phyloP scores from a whole-genome alignment of 1,139 yeast genomes.

The Pichia inconspicua region DNA sequence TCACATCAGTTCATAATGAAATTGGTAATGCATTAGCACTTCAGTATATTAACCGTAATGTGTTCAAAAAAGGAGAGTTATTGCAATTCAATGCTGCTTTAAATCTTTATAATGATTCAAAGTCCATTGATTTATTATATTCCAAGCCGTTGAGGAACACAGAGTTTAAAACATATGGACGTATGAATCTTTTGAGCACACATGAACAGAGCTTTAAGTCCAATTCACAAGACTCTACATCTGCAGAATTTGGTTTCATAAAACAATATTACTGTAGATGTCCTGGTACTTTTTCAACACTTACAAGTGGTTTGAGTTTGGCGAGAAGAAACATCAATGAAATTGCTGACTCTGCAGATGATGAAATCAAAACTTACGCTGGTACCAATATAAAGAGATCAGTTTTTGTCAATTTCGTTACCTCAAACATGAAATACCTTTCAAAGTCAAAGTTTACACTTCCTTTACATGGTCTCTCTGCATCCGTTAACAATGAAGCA shows the following conservation, averaged over 20 bases:
- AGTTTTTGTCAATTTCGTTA: conserved; percentile 17
- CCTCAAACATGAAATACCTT: conserved; percentile 26
- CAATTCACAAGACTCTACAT: conserved; percentile 21
- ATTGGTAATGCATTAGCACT: conserved; percentile 22
- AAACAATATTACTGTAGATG: conserved; percentile 16
- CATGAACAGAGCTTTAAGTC: conserved; percentile 22
- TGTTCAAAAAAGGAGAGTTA: conserved; percentile 27
- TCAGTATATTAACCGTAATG: conserved; percentile 23
- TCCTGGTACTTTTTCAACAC: conserved; percentile 9
- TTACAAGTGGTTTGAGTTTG: conserved; percentile 35
- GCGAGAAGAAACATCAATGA: conserved; percentile 37
- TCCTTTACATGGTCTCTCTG: conserved; percentile 23
- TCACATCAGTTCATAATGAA: conserved; percentile 21
- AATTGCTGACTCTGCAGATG: conserved; percentile 36
- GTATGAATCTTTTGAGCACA: conserved; percentile 16
- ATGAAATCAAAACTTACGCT: conserved; percentile 29
- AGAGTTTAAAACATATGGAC: conserved; percentile 23
- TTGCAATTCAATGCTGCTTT: conserved; percentile 16
- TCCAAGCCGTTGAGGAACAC: conserved; percentile 26
- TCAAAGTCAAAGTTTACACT: conserved; percentile 26
- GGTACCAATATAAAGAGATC: conserved; percentile 28
- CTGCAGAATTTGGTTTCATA: conserved; percentile 40
- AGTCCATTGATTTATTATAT: conserved; percentile 18
- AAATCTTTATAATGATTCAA: conserved; percentile 17
- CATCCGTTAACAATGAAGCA: conserved; percentile 22